Evolutionary conservation across 176 grass and related monocot genomes (phyloP).

Genomic region (Musa acuminata): DNA sequence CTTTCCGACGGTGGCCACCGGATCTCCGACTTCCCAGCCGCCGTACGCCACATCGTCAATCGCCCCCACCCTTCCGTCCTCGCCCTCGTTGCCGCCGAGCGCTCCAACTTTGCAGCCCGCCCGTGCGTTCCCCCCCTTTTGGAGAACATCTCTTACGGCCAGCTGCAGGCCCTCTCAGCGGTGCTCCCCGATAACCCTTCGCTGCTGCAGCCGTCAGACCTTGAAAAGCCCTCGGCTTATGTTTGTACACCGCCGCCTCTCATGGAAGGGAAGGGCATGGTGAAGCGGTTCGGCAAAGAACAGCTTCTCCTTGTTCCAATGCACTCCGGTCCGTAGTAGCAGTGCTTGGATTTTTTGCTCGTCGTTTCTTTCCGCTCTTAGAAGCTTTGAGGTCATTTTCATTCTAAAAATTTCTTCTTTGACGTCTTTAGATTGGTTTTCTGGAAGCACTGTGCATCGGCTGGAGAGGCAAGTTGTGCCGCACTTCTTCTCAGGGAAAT

Average conservation of each 20-base stretch:
- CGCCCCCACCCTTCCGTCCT: slow-evolving; percentile 67
- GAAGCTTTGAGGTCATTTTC: background rate
- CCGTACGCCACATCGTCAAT: slow-evolving; percentile 41
- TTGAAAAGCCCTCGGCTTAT: slow-evolving; percentile 60
- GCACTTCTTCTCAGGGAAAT: slow-evolving; percentile 35
- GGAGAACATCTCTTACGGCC: slow-evolving; percentile 92
- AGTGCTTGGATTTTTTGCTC: background rate
- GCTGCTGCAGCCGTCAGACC: slow-evolving; percentile 36
- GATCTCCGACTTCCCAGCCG: slow-evolving; percentile 56
- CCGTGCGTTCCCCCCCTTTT: slow-evolving; percentile 18
- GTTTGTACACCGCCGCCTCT: slow-evolving; percentile 68
- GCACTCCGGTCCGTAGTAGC: slow-evolving; percentile 47
- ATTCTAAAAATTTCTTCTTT: background rate
- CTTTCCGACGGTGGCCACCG: slow-evolving; percentile 29
- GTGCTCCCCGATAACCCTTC: slow-evolving; percentile 68
- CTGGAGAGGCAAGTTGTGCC: slow-evolving; percentile 82
- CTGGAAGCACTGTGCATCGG: slow-evolving; percentile 45
- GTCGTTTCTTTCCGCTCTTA: background rate
- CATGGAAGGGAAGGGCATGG: slow-evolving; percentile 74
- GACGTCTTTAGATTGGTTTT: slow-evolving; percentile 75
- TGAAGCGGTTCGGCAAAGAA: slow-evolving; percentile 35
- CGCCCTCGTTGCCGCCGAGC: slow-evolving; percentile 55
- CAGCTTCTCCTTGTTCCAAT: slow-evolving; percentile 49
- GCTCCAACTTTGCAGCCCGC: background rate
- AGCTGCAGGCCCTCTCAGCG: slow-evolving; percentile 62